Conservation (phyloP, 352 stramenopile genomes). For the Phytophthora gonapodyides region DNA sequence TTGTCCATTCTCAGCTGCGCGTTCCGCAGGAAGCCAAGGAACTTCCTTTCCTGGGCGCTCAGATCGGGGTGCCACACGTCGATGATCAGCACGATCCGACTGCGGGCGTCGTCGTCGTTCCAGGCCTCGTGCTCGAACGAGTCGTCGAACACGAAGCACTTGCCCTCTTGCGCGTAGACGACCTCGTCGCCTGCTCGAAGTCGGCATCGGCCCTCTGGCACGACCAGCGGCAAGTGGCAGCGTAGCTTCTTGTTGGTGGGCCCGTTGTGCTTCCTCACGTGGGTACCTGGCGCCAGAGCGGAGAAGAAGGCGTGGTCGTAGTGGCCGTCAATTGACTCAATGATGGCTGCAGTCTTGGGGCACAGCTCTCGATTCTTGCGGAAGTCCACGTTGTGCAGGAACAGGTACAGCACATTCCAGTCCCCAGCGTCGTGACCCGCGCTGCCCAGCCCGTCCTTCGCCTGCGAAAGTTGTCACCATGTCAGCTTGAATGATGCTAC, state of each 20-base stretch:
- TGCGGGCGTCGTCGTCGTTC: slow-evolving; percentile 89
- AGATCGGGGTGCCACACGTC: slow-evolving; percentile 97
- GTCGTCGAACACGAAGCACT: slow-evolving; percentile 98
- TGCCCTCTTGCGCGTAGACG: slow-evolving; percentile 80
- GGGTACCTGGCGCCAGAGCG: slow-evolving; percentile 74
- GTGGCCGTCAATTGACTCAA: slow-evolving; percentile 63
- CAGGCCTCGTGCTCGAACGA: slow-evolving; percentile 98
- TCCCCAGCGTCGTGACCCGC: slow-evolving; percentile 79
- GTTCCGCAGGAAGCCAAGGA: slow-evolving; percentile 84
- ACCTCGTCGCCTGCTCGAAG: slow-evolving; percentile 77
- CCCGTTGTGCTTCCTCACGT: slow-evolving; percentile 84
- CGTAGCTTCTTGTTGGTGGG: slow-evolving; percentile 94
- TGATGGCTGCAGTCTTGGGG: slow-evolving; percentile 56
- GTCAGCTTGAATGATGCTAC: no score
- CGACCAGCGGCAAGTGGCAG: slow-evolving; percentile 85
- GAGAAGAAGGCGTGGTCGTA: slow-evolving; percentile 91
- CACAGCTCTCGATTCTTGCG: slow-evolving; percentile 65
- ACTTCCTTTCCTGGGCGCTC: slow-evolving; percentile 83
- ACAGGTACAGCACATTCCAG: slow-evolving; percentile 91
- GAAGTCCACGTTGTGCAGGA: slow-evolving; percentile 88
- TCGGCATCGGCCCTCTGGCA: slow-evolving; percentile 59
- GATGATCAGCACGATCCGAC: slow-evolving; percentile 93
- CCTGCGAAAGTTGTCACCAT: slow-evolving; percentile 29
- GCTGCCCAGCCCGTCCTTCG: slow-evolving; percentile 72
- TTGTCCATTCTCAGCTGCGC: slow-evolving; percentile 67